Base-by-base conservation (phyloP, 768 basidiomycete species). In the Lepiota brunneoincarnata region DNA sequence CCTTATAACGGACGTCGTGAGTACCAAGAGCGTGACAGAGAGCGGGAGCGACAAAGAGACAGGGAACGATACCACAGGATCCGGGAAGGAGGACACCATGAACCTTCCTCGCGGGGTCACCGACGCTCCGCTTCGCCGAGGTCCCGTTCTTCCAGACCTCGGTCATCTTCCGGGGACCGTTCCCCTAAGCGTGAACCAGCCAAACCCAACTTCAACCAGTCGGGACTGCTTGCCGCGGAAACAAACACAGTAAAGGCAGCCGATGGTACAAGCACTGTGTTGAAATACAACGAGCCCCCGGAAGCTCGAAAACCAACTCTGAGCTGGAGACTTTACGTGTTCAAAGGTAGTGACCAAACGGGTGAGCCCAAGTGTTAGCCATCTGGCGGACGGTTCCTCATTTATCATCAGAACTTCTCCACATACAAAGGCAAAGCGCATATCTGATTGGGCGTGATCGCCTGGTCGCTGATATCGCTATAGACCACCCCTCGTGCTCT, bases 241-340 rank as follows among this genome's bases (percentile, higher is more conserved):
- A 98, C 97, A 2, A 98, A 99, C 65, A 93, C 91, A 1, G 86
- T 95, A 39, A 80, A 82, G 59, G 78, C 83, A 28, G 72, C 75
- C 6, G 86, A 91, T 64, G 92, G 90, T n/a, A 82, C 82, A 47
- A 85, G 75, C 61, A 87, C 89, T 5, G 83, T 97, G 40, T 75
- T 99, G 58, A 99, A 98, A 69, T 99, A 99, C 68, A 95, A 98
- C 58, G 97, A 99, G 69, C 97, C 97, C 14, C 94, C 97, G 5
- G 97, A 99, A 76, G 97, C 96, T 24, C 76, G 97, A 60, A 98
- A 95, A 65, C 96, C 97, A 9, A 71, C 78, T 4, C 69, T 89
- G 31, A 89, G 91, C 15, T 98, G 97, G 97, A 78, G 97, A 66
- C 65, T 99, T 57, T 99, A 98, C 65, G 95, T 98, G 31, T 99